Base-by-base conservation (phyloP, 495 filamentous ascomycete species). In the Sordaria brevicollis region DNA sequence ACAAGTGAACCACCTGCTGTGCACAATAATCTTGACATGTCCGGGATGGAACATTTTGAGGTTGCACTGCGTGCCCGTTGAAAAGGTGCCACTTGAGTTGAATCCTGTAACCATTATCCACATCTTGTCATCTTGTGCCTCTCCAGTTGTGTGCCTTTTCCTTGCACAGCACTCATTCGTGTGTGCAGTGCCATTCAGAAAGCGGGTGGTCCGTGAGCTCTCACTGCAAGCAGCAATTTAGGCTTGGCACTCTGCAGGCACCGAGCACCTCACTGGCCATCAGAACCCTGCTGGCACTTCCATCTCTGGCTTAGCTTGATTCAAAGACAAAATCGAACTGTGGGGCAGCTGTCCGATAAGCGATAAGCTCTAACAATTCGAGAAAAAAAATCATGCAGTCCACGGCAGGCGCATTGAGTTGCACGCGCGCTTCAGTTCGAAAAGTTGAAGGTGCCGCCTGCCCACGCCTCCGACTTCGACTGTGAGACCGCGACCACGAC, bases 311-410 rank as follows among this genome's bases (percentile, higher is more conserved):
- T 31, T 31, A 57, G 49, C 49, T 2, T 6, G 21, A 57, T 31
- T 11, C 49, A 62, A n/a, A 62, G 21, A 62, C 49, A 62, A 31
- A 57, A 31, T 57, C 25, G 4, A 31, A 62, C 25, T 31, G 49
- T 62, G 35, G n/a, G 67, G 25, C 49, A 19, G 19, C 15, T 1
- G 7, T 35, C 69, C 57, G 76, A 77, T 77, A 77, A 77, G 76
- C 72, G 74, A 77, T 77, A 76, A 77, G 70, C 15, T 17, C 49
- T 62, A 62, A 33, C 49, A 62, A 62, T 62, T 62, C 11, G 25
- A 57, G 2, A 31, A 31, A 62, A 49, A 62, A 57, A 62, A 62
- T 31, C 25, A 57, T 57, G 25, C 49, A 62, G 7, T 36, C 35
- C 1, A 29, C 13, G 49, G 25, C 6, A 2, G 49, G 25, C 49